phyloP scores from a whole-genome alignment of 1,284 basidiomycete genomes.

The Prillingera fragicola region DNA sequence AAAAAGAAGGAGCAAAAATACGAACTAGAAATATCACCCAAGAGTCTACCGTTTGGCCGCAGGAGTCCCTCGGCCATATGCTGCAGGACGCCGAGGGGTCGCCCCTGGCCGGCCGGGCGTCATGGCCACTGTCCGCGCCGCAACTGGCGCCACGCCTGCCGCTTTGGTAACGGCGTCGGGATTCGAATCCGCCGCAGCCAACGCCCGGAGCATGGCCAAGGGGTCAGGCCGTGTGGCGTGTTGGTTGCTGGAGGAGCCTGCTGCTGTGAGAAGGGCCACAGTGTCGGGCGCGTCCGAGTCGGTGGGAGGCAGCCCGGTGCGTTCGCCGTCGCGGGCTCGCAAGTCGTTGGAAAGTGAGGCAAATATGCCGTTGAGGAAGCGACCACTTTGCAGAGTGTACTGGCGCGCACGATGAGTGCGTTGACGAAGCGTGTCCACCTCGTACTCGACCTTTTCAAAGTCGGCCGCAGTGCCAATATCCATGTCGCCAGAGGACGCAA shows the following conservation, averaged over 20 bases:
- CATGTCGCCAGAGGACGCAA: constrained; percentile 27
- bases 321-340: constrained; percentile 31
- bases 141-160: constrained; percentile 16
- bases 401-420: constrained; percentile 42
- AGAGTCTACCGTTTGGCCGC: not conserved
- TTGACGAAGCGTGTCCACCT: constrained; percentile 45
- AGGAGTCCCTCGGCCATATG: constrained; percentile 9
- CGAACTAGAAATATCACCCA: not conserved
- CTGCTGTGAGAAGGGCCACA: constrained; percentile 21
- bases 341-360: constrained; percentile 41
- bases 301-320: constrained; percentile 11
- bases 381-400: constrained; percentile 38
- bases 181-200: constrained; percentile 37
- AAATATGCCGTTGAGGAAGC: constrained; percentile 48
- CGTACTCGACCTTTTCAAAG: constrained; percentile 44
- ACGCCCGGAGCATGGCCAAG: constrained; percentile 38
- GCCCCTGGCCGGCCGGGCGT: constrained; percentile 3
- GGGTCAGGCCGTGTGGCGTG: constrained; percentile 26
- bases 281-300: constrained; percentile 26
- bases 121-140: constrained; percentile 1
- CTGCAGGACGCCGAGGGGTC: constrained; percentile 5
- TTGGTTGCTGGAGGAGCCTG: constrained; percentile 4
- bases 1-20: constrained; percentile 6
- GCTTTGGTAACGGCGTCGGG: constrained; percentile 35
- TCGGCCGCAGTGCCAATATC: constrained; percentile 25